phyloP scores from a whole-genome alignment of 2,329 filamentous ascomycete species.

The Pestalotiopsis sp. region DNA sequence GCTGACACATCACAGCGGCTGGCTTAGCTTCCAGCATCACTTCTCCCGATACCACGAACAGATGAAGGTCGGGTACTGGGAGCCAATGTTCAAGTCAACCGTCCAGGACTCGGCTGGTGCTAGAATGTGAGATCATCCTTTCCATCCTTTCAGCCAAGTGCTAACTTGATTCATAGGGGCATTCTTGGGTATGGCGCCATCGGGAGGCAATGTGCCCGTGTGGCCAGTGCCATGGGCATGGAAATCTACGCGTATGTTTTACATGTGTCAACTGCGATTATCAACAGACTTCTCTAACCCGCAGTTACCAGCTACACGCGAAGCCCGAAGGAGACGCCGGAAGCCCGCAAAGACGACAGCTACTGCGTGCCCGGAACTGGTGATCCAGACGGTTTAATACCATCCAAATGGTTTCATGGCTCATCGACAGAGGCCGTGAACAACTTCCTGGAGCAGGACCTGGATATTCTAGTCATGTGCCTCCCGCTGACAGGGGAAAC shows the following conservation, averaged over 20 bases:
- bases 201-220: constrained; percentile 45
- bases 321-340: constrained; percentile 59
- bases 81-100: constrained; percentile 1
- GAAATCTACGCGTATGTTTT: constrained; percentile 57
- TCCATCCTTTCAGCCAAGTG: neutral
- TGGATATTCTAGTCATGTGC: constrained; percentile 45
- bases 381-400: constrained; percentile 43
- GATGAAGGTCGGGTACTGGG: constrained; percentile 7
- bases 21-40: constrained; percentile 38
- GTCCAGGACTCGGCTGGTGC: constrained; percentile 6
- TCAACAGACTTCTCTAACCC: too few relatives aligned
- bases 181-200: constrained; percentile 49
- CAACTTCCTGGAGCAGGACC: constrained; percentile 42
- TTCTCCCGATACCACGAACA: neutral
- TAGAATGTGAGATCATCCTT: neutral
- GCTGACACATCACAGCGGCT: constrained; percentile 45
- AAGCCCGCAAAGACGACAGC: constrained; percentile 59
- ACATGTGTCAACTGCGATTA: too few relatives aligned
- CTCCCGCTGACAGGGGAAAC: constrained; percentile 44
- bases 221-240: constrained; percentile 65
- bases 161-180: constrained; percentile 26
- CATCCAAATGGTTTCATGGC: constrained; percentile 45
- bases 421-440: constrained; percentile 33
- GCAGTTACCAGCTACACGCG: constrained; percentile 55
- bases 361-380: constrained; percentile 68